phyloP scores from a whole-genome alignment of 2,329 filamentous ascomycete species.

The Aspergillus japonicus region DNA sequence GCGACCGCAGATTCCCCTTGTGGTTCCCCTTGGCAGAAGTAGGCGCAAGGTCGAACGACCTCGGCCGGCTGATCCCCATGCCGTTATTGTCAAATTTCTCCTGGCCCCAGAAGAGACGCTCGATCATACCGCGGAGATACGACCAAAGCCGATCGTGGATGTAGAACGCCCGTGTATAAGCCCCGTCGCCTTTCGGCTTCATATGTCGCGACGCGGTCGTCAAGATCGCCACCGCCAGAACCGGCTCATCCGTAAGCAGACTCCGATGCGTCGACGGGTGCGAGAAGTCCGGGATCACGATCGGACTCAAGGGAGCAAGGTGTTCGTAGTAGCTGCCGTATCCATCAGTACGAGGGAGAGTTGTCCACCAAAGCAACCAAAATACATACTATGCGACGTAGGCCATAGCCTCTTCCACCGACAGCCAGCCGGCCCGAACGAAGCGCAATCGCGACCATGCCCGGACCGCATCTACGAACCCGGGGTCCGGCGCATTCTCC shows the following conservation, averaged over 20 bases:
- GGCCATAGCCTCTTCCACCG: constrained; percentile 83
- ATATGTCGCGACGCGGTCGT: constrained; percentile 89
- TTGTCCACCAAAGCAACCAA: constrained; percentile 7
- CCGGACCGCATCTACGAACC: constrained; percentile 65
- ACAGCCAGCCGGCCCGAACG: constrained; percentile 96
- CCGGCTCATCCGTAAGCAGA: constrained; percentile 85
- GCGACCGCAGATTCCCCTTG: constrained; percentile 77
- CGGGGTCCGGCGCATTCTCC: constrained; percentile 35
- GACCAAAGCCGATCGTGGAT: constrained; percentile 96
- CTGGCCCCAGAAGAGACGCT: constrained; percentile 91
- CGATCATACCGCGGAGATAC: constrained; percentile 91
- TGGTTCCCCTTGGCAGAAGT: constrained; percentile 51
- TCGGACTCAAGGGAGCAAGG: constrained; percentile 86
- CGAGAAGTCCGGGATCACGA: constrained; percentile 86
- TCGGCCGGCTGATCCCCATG: constrained; percentile 60
- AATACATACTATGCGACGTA: constrained; percentile 82
- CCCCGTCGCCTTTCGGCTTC: constrained; percentile 74
- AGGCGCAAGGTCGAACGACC: constrained; percentile 65
- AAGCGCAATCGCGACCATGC: constrained; percentile 94
- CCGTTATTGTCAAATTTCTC: constrained; percentile 85
- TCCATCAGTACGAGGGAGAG: constrained; percentile 11
- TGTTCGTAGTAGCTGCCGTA: constrained; percentile 76
- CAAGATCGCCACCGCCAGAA: constrained; percentile 85
- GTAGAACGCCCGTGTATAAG: constrained; percentile 78
- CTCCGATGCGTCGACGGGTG: constrained; percentile 76